phyloP scores from a whole-genome alignment of 306 rosid species.

The Malus asiatica region DNA sequence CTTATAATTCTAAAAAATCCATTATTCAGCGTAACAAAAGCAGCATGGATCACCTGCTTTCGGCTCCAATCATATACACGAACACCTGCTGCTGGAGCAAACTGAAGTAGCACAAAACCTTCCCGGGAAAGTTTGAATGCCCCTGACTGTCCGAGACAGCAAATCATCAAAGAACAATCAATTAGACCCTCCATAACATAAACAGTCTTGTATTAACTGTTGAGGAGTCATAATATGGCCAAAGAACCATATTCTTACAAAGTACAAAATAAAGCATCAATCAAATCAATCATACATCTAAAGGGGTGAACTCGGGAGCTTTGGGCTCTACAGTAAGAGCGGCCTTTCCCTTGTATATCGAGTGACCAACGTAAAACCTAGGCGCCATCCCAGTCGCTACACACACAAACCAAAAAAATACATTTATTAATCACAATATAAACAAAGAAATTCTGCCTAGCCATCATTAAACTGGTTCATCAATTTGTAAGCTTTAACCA shows the following conservation, averaged over 20 bases:
- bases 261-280: not conserved
- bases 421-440: constrained; percentile 10
- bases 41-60: constrained; percentile 59
- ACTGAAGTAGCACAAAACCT: constrained; percentile 83
- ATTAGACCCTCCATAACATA: not conserved
- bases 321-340: constrained; percentile 78
- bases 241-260: not conserved
- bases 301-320: constrained; percentile 65
- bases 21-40: not conserved
- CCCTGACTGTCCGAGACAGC: constrained; percentile 57
- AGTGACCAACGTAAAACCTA: constrained; percentile 77
- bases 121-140: constrained; percentile 82
- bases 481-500: not conserved
- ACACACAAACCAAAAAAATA: constrained; percentile 23
- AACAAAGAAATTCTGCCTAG: constrained; percentile 1
- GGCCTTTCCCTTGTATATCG: constrained; percentile 95
- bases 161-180: constrained; percentile 16
- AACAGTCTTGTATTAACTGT: not conserved
- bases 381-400: constrained; percentile 51
- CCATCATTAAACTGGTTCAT: not conserved
- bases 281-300: constrained; percentile 55
- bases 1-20: not conserved
- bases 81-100: constrained; percentile 72
- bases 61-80: constrained; percentile 83
- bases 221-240: not conserved